These are phyloP conservation scores for Sisymbrium irio DNA, from an alignment of 345 rosid genomes.

Conservation along the genomic window DNA sequence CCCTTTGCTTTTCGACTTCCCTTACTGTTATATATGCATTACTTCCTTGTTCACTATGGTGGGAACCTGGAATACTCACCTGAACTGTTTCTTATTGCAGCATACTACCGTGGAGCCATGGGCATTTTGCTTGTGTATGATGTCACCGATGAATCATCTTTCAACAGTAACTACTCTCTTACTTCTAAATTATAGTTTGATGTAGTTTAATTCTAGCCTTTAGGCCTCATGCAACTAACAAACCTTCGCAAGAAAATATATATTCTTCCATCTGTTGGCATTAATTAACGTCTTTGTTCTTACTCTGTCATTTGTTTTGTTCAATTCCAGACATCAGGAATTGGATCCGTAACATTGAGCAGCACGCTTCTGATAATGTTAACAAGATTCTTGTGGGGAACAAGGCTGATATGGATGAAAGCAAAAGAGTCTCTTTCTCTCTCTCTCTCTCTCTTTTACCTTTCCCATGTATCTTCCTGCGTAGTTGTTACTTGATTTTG, in stretches of 20 bases:
- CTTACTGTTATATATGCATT: not conserved
- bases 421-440: constrained; percentile 75
- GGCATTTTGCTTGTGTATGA: constrained; percentile 99
- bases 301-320: not conserved
- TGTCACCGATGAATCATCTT: constrained; percentile 98
- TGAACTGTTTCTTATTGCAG: constrained; percentile 45
- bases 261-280: not conserved
- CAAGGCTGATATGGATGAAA: constrained; percentile 99
- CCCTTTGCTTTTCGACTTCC: not conserved
- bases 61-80: not conserved
- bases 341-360: constrained; percentile 99
- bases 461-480: constrained; percentile 4
- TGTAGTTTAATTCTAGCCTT: not conserved
- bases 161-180: constrained; percentile 66
- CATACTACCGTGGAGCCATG: constrained; percentile 99
- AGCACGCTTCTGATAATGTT: constrained; percentile 98
- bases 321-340: constrained; percentile 72
- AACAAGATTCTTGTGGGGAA: constrained; percentile 97
- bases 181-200: not conserved
- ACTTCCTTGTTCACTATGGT: not conserved
- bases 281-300: not conserved
- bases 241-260: not conserved
- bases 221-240: constrained; percentile 3
- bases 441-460: constrained; percentile 11
- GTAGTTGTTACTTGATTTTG: not conserved